These are phyloP conservation scores for Neurospora intermedia DNA, from an alignment of 495 filamentous ascomycete genomes.

Conservation along the genomic window DNA sequence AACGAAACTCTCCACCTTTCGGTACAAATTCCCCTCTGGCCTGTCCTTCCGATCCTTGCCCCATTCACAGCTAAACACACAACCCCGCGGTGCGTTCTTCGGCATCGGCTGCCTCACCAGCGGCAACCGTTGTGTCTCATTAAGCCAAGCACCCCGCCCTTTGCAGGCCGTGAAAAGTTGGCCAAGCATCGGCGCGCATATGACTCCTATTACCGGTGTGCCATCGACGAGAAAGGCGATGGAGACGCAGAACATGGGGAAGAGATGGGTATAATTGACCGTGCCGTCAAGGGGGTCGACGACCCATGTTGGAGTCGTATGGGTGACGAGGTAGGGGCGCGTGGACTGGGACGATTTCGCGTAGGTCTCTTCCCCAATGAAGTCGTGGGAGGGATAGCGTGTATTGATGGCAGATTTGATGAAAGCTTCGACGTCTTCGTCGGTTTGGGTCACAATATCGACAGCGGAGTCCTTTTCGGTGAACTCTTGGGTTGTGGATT, in stretches of 20 bases:
- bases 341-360: slow-evolving; percentile 37
- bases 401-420: slow-evolving; percentile 44
- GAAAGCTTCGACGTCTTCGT: slow-evolving; percentile 59
- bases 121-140: slow-evolving; percentile 47
- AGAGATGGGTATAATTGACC: slow-evolving; percentile 62
- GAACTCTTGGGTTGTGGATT: slow-evolving; percentile 15
- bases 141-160: slow-evolving; percentile 55
- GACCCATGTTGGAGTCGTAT: slow-evolving; percentile 50
- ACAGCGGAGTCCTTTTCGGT: slow-evolving; percentile 56
- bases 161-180: slow-evolving; percentile 53
- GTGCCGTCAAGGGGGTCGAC: slow-evolving; percentile 62
- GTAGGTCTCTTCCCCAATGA: slow-evolving; percentile 63
- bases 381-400: slow-evolving; percentile 53
- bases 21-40: slow-evolving; percentile 49
- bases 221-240: slow-evolving; percentile 50
- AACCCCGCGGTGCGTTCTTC: slow-evolving; percentile 49
- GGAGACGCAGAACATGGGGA: slow-evolving; percentile 64
- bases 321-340: slow-evolving; percentile 50
- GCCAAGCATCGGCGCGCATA: slow-evolving; percentile 53
- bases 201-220: slow-evolving; percentile 50
- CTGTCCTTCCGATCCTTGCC: slow-evolving; percentile 57
- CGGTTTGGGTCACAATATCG: slow-evolving; percentile 61
- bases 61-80: slow-evolving; percentile 61
- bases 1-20: slow-evolving; percentile 59
- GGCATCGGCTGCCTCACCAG: slow-evolving; percentile 50